phyloP scores from a whole-genome alignment of 2,329 filamentous ascomycete species.

The Aspergillus sp. region DNA sequence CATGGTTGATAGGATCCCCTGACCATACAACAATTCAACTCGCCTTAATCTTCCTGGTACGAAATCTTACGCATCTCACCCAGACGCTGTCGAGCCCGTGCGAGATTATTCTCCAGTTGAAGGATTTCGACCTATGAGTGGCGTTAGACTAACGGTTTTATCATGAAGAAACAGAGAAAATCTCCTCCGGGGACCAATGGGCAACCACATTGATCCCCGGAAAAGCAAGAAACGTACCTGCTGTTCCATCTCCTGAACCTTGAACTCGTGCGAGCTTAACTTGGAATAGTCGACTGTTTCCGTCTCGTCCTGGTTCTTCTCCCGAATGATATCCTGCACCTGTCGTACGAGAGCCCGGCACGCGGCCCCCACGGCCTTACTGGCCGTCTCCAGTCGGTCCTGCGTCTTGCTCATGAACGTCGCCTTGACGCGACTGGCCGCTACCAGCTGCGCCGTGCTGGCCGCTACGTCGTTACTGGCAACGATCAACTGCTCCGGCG shows the following conservation, averaged over 20 bases:
- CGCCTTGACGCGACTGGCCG: constrained; percentile 92
- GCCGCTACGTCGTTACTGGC: constrained; percentile 96
- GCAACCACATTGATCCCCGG: not conserved
- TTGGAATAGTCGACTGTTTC: constrained; percentile 85
- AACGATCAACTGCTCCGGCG: constrained; percentile 94
- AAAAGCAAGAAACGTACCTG: constrained; percentile 63
- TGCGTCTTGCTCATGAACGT: constrained; percentile 98
- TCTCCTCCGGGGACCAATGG: not conserved
- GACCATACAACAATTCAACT: not conserved
- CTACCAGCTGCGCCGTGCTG: constrained; percentile 93
- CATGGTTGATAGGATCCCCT: not conserved
- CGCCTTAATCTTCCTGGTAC: constrained; percentile 70
- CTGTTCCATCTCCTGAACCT: constrained; percentile 98
- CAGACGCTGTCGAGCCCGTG: constrained; percentile 74
- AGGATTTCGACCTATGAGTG: constrained; percentile 82
- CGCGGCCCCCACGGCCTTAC: constrained; percentile 86
- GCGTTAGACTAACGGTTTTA: constrained; percentile 12
- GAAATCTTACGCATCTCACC: constrained; percentile 99
- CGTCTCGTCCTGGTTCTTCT: constrained; percentile 73
- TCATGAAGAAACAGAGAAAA: constrained; percentile 1
- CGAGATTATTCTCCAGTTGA: constrained; percentile 84
- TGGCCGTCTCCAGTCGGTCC: constrained; percentile 84
- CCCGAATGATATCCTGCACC: constrained; percentile 90
- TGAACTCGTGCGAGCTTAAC: constrained; percentile 92
- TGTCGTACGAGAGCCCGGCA: constrained; percentile 87